Evolutionary conservation across 2,329 filamentous ascomycete genomes (phyloP), one percentile per base, ranked within the genome.

Genomic region (Paraphoma sp.): DNA sequence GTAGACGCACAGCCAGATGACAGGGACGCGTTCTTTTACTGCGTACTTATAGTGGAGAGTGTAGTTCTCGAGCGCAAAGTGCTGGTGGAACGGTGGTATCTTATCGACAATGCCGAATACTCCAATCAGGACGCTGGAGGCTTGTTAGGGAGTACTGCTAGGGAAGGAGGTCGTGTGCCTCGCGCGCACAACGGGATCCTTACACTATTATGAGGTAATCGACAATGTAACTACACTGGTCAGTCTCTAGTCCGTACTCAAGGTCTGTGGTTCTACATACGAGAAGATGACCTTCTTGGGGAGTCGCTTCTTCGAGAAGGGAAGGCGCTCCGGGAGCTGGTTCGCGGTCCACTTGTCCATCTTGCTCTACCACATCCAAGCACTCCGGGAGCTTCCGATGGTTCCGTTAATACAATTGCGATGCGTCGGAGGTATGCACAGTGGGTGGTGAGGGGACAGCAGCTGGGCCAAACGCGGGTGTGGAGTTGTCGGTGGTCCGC

Each of bases 171-270:
- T 74, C 71, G 74, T 65, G 71, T 73, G 73, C 62, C 14, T 8
- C 9, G 31, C 2, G 30, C 43, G 53, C 52, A 56, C 45, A 45
- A 61, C 43, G 52, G 51, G 28, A 38, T 50, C 45, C 81, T 67
- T 76, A 86, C 84, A 86, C 68, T 55, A 87, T 82, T 52, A 86
- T 84, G 50, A 84, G 78, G 78, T 86, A 87, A 78, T 87, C 84
- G 60, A 81, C 73, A 57, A 86, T 80, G 67, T 86, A 86, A 65
- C 83, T 85, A 64, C 33, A 28, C 16, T 36, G 53, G 64, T 73
- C 50, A 75, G 73, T 23, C 54, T 44, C 44, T 12, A 3, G 12
- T 38, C 48, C 6, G 18, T 46, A 38, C 49, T 40, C 48, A 16
- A 16, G 29, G 48, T 31, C 12, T 17, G 23, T 23, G 18, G 38